These are phyloP conservation scores for Phytopythium litorale DNA, from an alignment of 352 stramenopile species.

Conservation along the genomic window DNA sequence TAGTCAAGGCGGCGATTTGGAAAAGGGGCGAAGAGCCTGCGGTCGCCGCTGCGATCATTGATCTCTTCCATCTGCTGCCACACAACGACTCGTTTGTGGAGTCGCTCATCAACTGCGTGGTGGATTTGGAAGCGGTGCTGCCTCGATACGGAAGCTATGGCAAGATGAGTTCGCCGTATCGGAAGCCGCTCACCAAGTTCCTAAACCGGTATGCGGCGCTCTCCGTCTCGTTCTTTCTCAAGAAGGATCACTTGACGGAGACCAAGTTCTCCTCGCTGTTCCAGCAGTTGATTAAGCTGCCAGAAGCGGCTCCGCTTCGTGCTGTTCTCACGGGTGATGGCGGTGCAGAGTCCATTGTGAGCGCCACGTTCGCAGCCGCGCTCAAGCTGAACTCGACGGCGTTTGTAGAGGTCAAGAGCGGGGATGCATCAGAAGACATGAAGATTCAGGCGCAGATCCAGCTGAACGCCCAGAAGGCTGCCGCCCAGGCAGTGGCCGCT, in stretches of 20 bases:
- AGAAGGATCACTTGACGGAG: conserved; percentile 76
- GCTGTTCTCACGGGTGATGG: conserved; percentile 85
- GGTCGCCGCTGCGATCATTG: conserved; percentile 94
- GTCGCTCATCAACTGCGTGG: conserved; percentile 92
- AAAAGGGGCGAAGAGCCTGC: conserved; percentile 93
- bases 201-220: conserved; percentile 91
- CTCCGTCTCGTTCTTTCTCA: conserved; percentile 86
- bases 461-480: conserved; percentile 80
- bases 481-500: conserved; percentile 67
- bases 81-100: conserved; percentile 95
- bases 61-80: conserved; percentile 95
- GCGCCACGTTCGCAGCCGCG: conserved; percentile 88
- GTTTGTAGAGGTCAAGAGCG: conserved; percentile 32
- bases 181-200: conserved; percentile 89
- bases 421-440: conserved; percentile 48
- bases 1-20: conserved; percentile 91
- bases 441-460: conserved; percentile 87
- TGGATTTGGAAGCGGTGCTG: conserved; percentile 92
- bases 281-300: conserved; percentile 90
- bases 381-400: conserved; percentile 46
- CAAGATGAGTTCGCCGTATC: conserved; percentile 91
- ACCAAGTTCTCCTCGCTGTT: conserved; percentile 93
- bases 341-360: conserved; percentile 88
- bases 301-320: conserved; percentile 85
- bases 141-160: conserved; percentile 88